Percentiles rank a stretch among this genome's conserved stretches.
These are phyloP conservation scores for Porodaedalea pini DNA, from an alignment of 1,284 basidiomycete species.

Conservation along the genomic window DNA sequence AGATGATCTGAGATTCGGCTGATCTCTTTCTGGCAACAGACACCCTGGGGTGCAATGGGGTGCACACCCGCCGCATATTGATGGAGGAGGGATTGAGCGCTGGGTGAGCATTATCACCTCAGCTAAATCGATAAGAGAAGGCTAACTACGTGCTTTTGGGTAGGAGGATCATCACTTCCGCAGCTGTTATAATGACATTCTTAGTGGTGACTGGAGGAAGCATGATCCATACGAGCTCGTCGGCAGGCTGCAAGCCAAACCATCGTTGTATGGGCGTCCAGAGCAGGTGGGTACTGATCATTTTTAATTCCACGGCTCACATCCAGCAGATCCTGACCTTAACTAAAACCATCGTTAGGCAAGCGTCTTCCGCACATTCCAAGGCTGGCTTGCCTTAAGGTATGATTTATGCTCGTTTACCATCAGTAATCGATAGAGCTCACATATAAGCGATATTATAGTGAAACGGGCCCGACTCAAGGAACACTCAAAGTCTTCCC, in stretches of 20 bases:
- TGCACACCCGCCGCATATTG: conserved; percentile 73
- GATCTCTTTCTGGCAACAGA: conserved; percentile 28
- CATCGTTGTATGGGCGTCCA: conserved; percentile 58
- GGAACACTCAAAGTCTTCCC: conserved; percentile 83
- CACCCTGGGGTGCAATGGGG: conserved; percentile 70
- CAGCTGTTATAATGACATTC: conserved; percentile 61
- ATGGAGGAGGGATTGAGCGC: conserved; percentile 78
- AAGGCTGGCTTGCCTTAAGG: conserved; percentile 74
- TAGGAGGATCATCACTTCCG: conserved; percentile 68
- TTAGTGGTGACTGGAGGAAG: conserved; percentile 63
- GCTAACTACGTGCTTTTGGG: neutral
- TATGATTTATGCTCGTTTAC: conserved; percentile 24
- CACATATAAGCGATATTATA: conserved; percentile 25
- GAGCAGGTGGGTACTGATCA: conserved; percentile 41
- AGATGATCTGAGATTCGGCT: neutral
- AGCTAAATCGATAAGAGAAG: neutral
- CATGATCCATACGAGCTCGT: conserved; percentile 71
- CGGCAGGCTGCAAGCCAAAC: conserved; percentile 57
- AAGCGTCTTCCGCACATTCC: conserved; percentile 76
- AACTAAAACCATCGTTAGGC: conserved; percentile 32
- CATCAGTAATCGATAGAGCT: too few species aligned
- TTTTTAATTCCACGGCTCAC: neutral
- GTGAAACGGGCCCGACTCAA: conserved; percentile 68
- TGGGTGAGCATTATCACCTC: conserved; percentile 42
- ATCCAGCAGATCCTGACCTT: neutral